A percentile compares a stretch with the other conserved stretches of the same genome.
These are phyloP conservation scores for Pseudonitzschia delicatissima DNA, from an alignment of 108 stramenopile genomes.

Conservation along the genomic window DNA sequence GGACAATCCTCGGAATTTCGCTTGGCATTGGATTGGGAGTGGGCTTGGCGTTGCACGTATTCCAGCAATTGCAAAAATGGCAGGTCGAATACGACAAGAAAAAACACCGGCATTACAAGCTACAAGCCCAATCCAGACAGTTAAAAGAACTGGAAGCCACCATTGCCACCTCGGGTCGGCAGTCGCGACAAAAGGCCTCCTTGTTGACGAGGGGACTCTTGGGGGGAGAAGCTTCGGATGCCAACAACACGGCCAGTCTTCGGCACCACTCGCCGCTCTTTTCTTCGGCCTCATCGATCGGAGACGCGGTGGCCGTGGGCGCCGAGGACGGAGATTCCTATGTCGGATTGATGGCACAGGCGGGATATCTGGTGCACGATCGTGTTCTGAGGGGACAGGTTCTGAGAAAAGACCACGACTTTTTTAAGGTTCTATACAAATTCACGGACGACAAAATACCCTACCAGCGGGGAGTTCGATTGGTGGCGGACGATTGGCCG, in stretches of 20 bases:
- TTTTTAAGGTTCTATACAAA: constrained; percentile 21
- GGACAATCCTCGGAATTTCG: constrained; percentile 41
- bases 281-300: constrained; percentile 1
- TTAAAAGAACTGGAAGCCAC: neutral
- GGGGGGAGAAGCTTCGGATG: neutral
- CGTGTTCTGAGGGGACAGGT: constrained; percentile 35
- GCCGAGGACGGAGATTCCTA: constrained; percentile 31
- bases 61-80: constrained; percentile 49
- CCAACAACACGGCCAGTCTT: neutral
- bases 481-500: constrained; percentile 68
- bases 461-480: constrained; percentile 12
- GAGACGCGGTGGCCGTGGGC: constrained; percentile 10
- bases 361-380: constrained; percentile 37
- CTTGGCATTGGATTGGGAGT: constrained; percentile 69
- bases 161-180: neutral
- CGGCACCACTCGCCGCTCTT: neutral
- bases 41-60: constrained; percentile 71
- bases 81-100: constrained; percentile 7
- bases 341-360: constrained; percentile 36
- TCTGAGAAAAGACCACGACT: constrained; percentile 14
- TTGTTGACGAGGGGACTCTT: neutral
- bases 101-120: neutral
- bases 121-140: neutral
- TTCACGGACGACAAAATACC: constrained; percentile 30
- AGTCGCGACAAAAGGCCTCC: neutral